phyloP scores from a whole-genome alignment of 805 yeast species.

The Saturnispora gosingensis region DNA sequence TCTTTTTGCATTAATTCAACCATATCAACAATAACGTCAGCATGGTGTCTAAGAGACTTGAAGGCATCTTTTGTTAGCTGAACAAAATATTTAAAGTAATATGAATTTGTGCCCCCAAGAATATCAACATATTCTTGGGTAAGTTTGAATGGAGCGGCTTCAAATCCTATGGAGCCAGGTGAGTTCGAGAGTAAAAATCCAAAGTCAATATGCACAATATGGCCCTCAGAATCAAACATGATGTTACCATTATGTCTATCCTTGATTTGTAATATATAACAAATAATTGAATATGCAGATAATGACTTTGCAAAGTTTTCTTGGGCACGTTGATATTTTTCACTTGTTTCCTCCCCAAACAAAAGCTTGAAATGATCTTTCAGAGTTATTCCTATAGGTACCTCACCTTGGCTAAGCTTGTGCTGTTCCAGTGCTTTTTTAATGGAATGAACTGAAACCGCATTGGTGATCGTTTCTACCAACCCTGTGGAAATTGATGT shows the following conservation, averaged over 20 bases:
- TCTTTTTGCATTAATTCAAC: conserved; percentile 94
- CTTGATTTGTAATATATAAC: conserved; percentile 84
- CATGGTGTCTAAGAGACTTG: conserved; percentile 58
- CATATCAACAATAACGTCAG: conserved; percentile 67
- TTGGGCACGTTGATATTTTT: conserved; percentile 63
- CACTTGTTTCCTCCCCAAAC: conserved; percentile 55
- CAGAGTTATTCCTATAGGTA: conserved; percentile 63
- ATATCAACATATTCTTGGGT: conserved; percentile 84
- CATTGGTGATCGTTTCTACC: conserved; percentile 94
- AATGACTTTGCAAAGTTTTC: conserved; percentile 76
- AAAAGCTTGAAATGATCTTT: conserved; percentile 70
- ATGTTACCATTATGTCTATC: conserved; percentile 97
- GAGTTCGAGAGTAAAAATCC: conserved; percentile 89
- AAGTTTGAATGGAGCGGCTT: conserved; percentile 93
- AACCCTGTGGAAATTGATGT: conserved; percentile 87
- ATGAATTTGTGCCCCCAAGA: conserved; percentile 69
- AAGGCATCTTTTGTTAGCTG: conserved; percentile 63
- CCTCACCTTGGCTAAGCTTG: conserved; percentile 55
- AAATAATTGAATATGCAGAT: conserved; percentile 87
- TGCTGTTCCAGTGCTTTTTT: conserved; percentile 83
- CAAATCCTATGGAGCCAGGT: conserved; percentile 96
- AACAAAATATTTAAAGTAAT: conserved; percentile 50
- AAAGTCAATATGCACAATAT: conserved; percentile 89
- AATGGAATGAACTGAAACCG: conserved; percentile 86
- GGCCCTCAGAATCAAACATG: conserved; percentile 94